Percentiles rank a stretch among this genome's conserved stretches.
phyloP scores from a whole-genome alignment of 2,329 filamentous ascomycete species.

The Arthrocladium fulminans region DNA sequence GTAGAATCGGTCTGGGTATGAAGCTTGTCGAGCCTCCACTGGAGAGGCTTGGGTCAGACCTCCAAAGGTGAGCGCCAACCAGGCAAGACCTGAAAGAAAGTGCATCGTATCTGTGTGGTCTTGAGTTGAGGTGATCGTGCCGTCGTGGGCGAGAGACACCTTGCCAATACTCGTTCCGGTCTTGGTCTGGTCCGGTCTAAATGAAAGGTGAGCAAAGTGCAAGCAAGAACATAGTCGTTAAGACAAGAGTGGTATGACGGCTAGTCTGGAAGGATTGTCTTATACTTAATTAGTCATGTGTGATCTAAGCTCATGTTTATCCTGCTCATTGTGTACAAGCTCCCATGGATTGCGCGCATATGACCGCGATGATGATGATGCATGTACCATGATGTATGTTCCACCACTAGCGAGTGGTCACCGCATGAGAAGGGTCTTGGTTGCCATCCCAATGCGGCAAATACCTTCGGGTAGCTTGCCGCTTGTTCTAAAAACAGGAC shows the following conservation, averaged over 20 bases:
- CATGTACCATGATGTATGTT: not conserved
- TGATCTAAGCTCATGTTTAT: not conserved
- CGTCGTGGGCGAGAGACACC: no score
- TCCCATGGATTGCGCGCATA: no score
- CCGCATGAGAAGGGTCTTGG: not conserved
- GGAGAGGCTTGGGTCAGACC: constrained; percentile 12
- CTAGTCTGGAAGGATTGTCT: no score
- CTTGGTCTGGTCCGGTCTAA: no score
- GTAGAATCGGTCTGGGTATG: constrained; percentile 15
- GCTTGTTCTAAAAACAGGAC: not conserved
- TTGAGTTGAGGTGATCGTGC: not conserved
- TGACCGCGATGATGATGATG: no score
- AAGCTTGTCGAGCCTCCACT: constrained; percentile 14
- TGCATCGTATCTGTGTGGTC: constrained; percentile 14
- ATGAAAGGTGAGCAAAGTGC: not conserved
- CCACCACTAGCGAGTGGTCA: not conserved
- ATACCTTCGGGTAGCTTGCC: not conserved
- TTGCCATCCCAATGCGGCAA: not conserved
- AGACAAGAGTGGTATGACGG: not conserved
- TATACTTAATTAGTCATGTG: no score
- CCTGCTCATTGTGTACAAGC: not conserved
- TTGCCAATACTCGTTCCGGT: no score
- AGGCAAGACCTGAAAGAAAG: constrained; percentile 11
- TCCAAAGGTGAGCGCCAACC: constrained; percentile 7
- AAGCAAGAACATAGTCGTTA: not conserved